phyloP scores from a whole-genome alignment of 805 yeast species.

The Saccharomycopsis capsularis region DNA sequence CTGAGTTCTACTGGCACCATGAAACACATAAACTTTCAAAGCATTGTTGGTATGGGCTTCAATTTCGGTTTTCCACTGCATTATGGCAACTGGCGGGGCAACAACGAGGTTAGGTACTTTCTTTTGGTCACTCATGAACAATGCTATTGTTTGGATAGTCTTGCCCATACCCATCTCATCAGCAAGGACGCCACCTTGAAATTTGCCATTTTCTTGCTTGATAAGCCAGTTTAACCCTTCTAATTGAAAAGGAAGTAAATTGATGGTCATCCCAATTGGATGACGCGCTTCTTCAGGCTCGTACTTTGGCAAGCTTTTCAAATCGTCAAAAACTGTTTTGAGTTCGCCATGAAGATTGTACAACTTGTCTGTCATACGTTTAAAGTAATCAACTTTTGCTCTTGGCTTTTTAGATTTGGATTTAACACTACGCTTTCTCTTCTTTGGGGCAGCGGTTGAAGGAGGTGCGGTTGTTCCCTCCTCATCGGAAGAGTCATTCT shows the following conservation, averaged over 20 bases:
- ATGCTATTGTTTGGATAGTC: conserved; percentile 90
- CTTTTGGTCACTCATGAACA: conserved; percentile 61
- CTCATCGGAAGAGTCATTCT: conserved; percentile 16
- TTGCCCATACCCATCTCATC: conserved; percentile 99
- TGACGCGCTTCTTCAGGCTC: conserved; percentile 55
- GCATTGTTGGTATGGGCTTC: conserved; percentile 71
- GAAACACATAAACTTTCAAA: conserved; percentile 65
- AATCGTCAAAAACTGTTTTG: conserved; percentile 59
- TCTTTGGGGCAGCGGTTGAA: conserved; percentile 24
- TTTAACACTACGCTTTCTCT: conserved; percentile 11
- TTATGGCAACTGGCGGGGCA: conserved; percentile 97
- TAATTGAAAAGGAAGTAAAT: conserved; percentile 78
- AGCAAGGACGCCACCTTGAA: conserved; percentile 87
- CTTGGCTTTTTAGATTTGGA: conserved; percentile 31
- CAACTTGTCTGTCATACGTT: conserved; percentile 60
- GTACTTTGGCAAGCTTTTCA: conserved; percentile 42
- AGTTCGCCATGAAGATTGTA: conserved; percentile 76
- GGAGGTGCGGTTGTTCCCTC: not conserved
- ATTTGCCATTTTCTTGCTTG: conserved; percentile 71
- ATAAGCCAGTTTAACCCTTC: conserved; percentile 91
- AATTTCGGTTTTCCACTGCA: conserved; percentile 97
- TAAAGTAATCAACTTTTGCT: conserved; percentile 54
- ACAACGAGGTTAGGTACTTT: conserved; percentile 80
- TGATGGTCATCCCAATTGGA: conserved; percentile 70
- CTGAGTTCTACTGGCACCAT: conserved; percentile 74